Conservation (phyloP, 2,329 filamentous ascomycete species). For the Fusarium chaquense region DNA sequence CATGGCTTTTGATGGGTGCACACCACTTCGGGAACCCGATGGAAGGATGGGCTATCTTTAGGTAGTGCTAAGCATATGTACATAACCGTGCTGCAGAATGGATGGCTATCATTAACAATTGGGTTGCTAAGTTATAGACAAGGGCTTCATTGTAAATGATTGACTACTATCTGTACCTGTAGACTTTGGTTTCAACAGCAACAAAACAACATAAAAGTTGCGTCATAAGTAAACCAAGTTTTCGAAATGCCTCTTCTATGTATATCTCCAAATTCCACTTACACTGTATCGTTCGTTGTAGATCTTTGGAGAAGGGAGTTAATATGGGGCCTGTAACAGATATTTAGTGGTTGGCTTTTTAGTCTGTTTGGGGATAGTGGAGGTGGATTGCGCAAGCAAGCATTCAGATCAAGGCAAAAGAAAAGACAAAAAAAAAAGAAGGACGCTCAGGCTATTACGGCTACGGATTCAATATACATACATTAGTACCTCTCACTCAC, state of each 20-base stretch:
- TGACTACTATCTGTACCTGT: not conserved
- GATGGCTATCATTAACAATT: not conserved
- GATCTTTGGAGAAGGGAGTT: slow-evolving; percentile 7
- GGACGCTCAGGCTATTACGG: not conserved
- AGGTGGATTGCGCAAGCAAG: slow-evolving; percentile 39
- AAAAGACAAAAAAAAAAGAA: not conserved
- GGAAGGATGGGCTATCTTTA: slow-evolving; percentile 1
- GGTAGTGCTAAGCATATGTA: not conserved
- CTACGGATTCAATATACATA: not conserved
- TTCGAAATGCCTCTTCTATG: slow-evolving; percentile 4
- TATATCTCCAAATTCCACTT: slow-evolving; percentile 3
- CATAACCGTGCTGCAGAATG: slow-evolving; percentile 1
- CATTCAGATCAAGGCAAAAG: slow-evolving; percentile 18
- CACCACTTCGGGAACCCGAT: slow-evolving; percentile 9
- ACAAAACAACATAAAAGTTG: slow-evolving; percentile 9
- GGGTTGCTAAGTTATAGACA: not conserved
- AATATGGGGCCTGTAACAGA: not conserved
- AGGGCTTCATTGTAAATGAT: slow-evolving; percentile 4
- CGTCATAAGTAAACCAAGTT: slow-evolving; percentile 31
- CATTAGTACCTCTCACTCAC: not conserved
- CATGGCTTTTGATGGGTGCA: slow-evolving; percentile 25
- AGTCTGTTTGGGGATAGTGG: slow-evolving; percentile 33
- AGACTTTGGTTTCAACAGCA: slow-evolving; percentile 7
- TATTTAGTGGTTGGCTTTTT: slow-evolving; percentile 12
- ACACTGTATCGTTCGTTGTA: slow-evolving; percentile 15